Evolutionary conservation across 805 yeast genomes (phyloP).

Genomic region (Maudiozyma bulderi): DNA sequence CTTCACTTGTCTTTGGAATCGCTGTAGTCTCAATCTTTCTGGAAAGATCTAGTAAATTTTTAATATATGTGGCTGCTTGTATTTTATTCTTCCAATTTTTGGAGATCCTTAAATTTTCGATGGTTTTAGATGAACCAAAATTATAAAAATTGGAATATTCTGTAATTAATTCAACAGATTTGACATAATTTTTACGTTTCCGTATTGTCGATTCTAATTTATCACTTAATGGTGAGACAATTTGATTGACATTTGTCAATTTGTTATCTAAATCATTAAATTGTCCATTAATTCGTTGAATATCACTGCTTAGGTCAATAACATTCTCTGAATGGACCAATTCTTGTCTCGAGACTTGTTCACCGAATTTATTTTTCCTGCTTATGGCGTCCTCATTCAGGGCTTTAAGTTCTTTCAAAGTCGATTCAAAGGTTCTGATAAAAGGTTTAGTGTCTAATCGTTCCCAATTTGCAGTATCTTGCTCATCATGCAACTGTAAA

Average conservation of each 20-base stretch:
- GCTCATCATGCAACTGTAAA: background rate
- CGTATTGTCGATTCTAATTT: slow-evolving; percentile 57
- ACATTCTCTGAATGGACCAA: slow-evolving; percentile 60
- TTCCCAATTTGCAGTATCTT: slow-evolving; percentile 10
- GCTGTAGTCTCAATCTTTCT: slow-evolving; percentile 51
- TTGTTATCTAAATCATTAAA: slow-evolving; percentile 23
- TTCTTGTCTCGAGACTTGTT: slow-evolving; percentile 52
- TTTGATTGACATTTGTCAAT: slow-evolving; percentile 41
- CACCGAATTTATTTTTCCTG: slow-evolving; percentile 43
- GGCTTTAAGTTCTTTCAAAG: slow-evolving; percentile 58
- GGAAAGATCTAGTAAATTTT: slow-evolving; percentile 55
- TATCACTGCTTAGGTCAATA: slow-evolving; percentile 28
- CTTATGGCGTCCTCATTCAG: slow-evolving; percentile 47
- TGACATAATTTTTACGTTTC: slow-evolving; percentile 62
- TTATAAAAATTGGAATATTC: slow-evolving; percentile 70
- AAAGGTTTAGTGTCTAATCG: slow-evolving; percentile 84
- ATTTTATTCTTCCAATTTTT: slow-evolving; percentile 43
- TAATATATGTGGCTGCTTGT: slow-evolving; percentile 56
- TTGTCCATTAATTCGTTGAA: slow-evolving; percentile 15
- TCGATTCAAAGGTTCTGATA: slow-evolving; percentile 84
- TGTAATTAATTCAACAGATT: slow-evolving; percentile 61
- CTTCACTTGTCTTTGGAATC: slow-evolving; percentile 33
- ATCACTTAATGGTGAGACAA: slow-evolving; percentile 62
- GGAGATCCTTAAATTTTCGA: slow-evolving; percentile 46
- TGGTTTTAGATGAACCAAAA: slow-evolving; percentile 37